Conservation (phyloP, 495 filamentous ascomycete genomes). For the Neurospora sp. region DNA sequence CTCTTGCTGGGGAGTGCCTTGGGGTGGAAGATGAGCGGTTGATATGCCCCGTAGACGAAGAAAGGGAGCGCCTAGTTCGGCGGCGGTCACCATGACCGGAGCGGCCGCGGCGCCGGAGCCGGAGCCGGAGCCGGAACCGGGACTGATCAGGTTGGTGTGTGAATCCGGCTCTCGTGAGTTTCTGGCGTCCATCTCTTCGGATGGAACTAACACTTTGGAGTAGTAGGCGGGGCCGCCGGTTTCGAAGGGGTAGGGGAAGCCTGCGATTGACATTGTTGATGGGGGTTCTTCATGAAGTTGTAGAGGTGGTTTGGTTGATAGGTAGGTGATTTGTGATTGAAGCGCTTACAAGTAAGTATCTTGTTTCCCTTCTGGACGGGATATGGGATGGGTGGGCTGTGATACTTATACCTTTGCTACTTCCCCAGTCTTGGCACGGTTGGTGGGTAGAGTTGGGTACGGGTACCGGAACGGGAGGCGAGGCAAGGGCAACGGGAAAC, state of each 20-base stretch:
- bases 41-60: conserved; percentile 33
- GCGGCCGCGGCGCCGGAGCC: background rate
- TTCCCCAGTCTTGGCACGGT: background rate
- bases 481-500: background rate
- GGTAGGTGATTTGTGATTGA: background rate
- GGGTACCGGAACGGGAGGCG: background rate
- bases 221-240: background rate
- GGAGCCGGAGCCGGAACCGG: background rate
- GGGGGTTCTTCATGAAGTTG: background rate
- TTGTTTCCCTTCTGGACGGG: background rate
- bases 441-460: background rate
- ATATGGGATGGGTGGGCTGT: background rate
- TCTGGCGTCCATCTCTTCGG: background rate
- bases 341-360: background rate
- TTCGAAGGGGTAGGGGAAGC: background rate
- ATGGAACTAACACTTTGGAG: background rate
- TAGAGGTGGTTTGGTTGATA: background rate
- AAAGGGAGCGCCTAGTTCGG: background rate
- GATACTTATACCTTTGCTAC: background rate
- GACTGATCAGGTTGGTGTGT: background rate
- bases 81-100: background rate
- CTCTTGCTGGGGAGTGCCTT: too few relatives aligned
- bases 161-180: background rate
- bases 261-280: background rate
- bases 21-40: conserved; percentile 26